Conservation (phyloP, 768 basidiomycete species). For the Boletus speciosus region DNA sequence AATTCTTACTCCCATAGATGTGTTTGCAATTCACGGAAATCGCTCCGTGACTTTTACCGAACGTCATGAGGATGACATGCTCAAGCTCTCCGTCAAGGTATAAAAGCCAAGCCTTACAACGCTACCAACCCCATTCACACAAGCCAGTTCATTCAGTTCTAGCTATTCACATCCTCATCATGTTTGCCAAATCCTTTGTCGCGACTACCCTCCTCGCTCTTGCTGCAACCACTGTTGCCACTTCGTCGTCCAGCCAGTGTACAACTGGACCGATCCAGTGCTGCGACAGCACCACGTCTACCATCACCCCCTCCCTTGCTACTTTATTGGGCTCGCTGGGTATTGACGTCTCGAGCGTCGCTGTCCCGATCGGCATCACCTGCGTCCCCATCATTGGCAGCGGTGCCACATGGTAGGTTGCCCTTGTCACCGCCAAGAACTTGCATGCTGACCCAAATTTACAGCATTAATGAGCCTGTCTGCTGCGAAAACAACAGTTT, state of each 20-base stretch:
- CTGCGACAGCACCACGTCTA: not conserved
- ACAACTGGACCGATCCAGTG: not conserved
- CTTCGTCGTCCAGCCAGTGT: not conserved
- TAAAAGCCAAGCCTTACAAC: not conserved
- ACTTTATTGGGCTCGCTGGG: not conserved
- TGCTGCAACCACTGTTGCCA: not conserved
- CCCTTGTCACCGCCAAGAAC: not conserved
- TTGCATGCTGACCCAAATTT: not conserved
- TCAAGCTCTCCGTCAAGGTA: not conserved
- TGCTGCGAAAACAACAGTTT: not conserved
- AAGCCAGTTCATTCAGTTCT: not conserved
- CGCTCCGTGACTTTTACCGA: not conserved
- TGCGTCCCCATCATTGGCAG: not conserved
- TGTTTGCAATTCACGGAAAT: too few relatives aligned
- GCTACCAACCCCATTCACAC: not conserved
- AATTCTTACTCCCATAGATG: not conserved
- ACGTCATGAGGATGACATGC: not conserved
- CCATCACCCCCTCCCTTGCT: not conserved
- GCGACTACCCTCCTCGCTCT: conserved; percentile 2
- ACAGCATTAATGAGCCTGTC: not conserved
- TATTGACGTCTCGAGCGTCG: not conserved
- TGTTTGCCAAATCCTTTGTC: conserved; percentile 1
- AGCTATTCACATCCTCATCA: not conserved
- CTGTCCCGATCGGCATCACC: not conserved
- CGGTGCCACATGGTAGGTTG: conserved; percentile 1